Evolutionary conservation across 2,329 filamentous ascomycete species (phyloP).

Genomic region (Rosellinia necatrix): DNA sequence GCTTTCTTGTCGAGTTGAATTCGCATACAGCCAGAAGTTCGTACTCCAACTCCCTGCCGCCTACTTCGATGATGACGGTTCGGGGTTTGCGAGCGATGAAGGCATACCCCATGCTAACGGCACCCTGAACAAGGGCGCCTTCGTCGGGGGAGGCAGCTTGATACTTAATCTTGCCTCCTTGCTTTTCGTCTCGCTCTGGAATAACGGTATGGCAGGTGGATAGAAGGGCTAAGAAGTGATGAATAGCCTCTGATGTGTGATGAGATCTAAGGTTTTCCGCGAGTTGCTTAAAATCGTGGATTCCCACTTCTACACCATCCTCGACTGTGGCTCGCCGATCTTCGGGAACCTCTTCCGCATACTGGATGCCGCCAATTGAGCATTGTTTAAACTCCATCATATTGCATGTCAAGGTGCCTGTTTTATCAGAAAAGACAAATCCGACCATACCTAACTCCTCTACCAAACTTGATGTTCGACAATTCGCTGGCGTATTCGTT

Average conservation of each 20-base stretch:
- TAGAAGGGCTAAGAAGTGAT: slow-evolving; percentile 87
- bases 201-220: slow-evolving; percentile 97
- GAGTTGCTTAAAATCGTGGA: slow-evolving; percentile 83
- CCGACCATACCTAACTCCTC: slow-evolving; percentile 98
- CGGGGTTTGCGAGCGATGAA: slow-evolving; percentile 90
- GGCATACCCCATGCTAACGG: slow-evolving; percentile 80
- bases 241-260: slow-evolving; percentile 55
- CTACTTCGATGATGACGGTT: slow-evolving; percentile 80
- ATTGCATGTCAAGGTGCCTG: slow-evolving; percentile 95
- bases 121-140: slow-evolving; percentile 93
- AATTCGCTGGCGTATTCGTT: slow-evolving; percentile 93
- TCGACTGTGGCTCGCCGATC: slow-evolving; percentile 81
- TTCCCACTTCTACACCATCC: slow-evolving; percentile 76
- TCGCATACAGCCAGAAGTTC: slow-evolving; percentile 96
- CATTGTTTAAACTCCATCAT: slow-evolving; percentile 99
- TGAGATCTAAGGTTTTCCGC: slow-evolving; percentile 68
- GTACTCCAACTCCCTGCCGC: slow-evolving; percentile 76
- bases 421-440: slow-evolving; percentile 98
- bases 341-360: slow-evolving; percentile 89
- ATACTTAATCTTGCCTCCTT: slow-evolving; percentile 85
- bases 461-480: slow-evolving; percentile 92
- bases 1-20: slow-evolving; percentile 96
- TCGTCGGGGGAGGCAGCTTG: slow-evolving; percentile 98
- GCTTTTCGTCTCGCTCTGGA: slow-evolving; percentile 81
- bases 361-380: slow-evolving; percentile 90